These are phyloP conservation scores for Penicillium subrubescens DNA, from an alignment of 495 filamentous ascomycete species.

Conservation along the genomic window DNA sequence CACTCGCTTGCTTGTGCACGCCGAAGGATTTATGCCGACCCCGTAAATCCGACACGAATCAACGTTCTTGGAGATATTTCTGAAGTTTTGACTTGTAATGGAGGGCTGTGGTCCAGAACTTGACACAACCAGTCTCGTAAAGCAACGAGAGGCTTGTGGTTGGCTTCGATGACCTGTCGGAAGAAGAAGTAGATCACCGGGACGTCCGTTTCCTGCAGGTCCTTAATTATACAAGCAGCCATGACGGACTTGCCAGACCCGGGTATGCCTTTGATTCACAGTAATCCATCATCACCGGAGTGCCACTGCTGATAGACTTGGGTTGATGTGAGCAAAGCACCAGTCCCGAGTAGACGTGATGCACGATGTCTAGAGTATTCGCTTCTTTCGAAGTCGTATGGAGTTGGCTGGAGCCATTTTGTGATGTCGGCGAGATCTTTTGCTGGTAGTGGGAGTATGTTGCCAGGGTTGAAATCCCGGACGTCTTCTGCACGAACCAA, in stretches of 20 bases:
- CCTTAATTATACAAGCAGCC: slow-evolving; percentile 5
- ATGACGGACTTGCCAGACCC: slow-evolving; percentile 4
- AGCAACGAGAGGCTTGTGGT: slow-evolving; percentile 10
- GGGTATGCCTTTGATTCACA: slow-evolving; percentile 5
- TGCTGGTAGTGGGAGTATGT: neutral
- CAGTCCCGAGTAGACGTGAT: neutral
- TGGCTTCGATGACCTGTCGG: slow-evolving; percentile 11
- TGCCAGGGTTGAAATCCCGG: neutral
- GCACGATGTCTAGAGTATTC: neutral
- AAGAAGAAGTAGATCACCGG: slow-evolving; percentile 16
- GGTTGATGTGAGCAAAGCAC: neutral
- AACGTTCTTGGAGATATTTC: neutral
- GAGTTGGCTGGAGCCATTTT: neutral
- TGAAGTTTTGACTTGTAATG: slow-evolving; percentile 12
- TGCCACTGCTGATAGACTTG: neutral
- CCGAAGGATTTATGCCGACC: too few relatives aligned
- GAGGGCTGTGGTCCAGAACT: slow-evolving; percentile 8
- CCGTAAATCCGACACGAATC: too few relatives aligned
- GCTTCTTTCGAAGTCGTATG: neutral
- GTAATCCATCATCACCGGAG: neutral
- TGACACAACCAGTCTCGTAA: slow-evolving; percentile 13
- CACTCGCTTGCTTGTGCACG: too few relatives aligned
- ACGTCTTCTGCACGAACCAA: neutral
- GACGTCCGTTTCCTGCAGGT: neutral
- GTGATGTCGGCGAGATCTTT: neutral